These are phyloP conservation scores for Starmerella sp. DNA, from an alignment of 805 yeast species.

Conservation along the genomic window DNA sequence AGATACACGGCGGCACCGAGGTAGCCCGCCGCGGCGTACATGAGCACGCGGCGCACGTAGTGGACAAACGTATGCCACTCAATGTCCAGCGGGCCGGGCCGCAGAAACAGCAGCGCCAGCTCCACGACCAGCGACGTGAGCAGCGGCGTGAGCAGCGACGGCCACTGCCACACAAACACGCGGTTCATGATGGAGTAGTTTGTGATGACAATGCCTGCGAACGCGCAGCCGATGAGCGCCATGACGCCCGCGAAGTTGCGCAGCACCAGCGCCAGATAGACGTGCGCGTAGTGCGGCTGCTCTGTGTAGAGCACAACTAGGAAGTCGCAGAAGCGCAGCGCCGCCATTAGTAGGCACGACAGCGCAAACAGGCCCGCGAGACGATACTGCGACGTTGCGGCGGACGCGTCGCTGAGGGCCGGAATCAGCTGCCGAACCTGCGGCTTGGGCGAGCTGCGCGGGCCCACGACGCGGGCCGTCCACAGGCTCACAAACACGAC, in stretches of 20 bases:
- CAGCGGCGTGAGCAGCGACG: conserved; percentile 6
- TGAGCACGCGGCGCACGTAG: conserved; percentile 3
- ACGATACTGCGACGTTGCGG: not conserved
- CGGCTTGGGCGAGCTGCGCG: conserved; percentile 8
- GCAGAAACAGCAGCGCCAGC: not conserved
- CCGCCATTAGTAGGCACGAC: conserved; percentile 3
- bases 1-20: conserved; percentile 22
- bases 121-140: conserved; percentile 2
- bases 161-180: conserved; percentile 23
- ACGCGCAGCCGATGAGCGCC: conserved; percentile 21
- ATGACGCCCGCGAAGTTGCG: conserved; percentile 18
- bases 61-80: not conserved
- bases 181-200: conserved; percentile 16
- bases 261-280: conserved; percentile 17
- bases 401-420: not conserved
- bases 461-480: conserved; percentile 4
- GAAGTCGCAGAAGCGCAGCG: conserved; percentile 8
- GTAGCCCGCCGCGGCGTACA: conserved; percentile 20
- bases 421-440: conserved; percentile 8
- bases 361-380: not conserved
- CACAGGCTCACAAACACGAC: conserved; percentile 6
- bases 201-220: conserved; percentile 15
- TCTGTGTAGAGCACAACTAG: conserved; percentile 4
- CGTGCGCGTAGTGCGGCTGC: conserved; percentile 2
- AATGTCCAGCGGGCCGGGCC: not conserved